These are phyloP conservation scores for Chaetoceros tenuissimus DNA, from an alignment of 108 stramenopile species.

Conservation along the genomic window DNA sequence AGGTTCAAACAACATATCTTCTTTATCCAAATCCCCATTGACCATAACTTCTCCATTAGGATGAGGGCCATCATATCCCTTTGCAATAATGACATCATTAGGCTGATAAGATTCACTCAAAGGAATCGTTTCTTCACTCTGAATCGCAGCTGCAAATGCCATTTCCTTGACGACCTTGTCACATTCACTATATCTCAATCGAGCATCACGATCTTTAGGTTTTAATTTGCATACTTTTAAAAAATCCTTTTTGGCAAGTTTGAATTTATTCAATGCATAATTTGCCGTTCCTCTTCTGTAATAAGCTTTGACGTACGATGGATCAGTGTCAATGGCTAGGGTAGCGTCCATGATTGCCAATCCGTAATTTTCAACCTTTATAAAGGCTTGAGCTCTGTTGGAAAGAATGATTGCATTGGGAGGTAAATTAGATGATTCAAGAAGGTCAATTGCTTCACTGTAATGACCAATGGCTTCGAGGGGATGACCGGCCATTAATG, in stretches of 20 bases:
- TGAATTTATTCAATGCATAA: constrained; percentile 91
- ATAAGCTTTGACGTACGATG: constrained; percentile 91
- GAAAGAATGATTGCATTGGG: constrained; percentile 78
- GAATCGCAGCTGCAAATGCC: constrained; percentile 90
- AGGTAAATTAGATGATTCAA: constrained; percentile 18
- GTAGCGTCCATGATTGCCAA: constrained; percentile 92
- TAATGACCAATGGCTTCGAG: constrained; percentile 71
- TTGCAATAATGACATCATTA: constrained; percentile 46
- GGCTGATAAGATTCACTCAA: constrained; percentile 62
- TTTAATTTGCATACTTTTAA: constrained; percentile 62
- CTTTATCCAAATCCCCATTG: constrained; percentile 39
- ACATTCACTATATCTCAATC: constrained; percentile 76
- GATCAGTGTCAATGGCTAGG: constrained; percentile 79
- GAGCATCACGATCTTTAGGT: constrained; percentile 82
- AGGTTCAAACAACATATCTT: constrained; percentile 53
- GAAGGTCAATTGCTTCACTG: constrained; percentile 57
- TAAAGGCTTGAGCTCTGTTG: constrained; percentile 91
- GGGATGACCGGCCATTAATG: constrained; percentile 56
- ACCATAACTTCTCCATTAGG: constrained; percentile 37
- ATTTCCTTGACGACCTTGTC: constrained; percentile 85
- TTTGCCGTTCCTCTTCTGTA: constrained; percentile 95
- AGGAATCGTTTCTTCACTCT: constrained; percentile 70
- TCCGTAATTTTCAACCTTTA: constrained; percentile 94
- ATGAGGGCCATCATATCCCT: constrained; percentile 85
- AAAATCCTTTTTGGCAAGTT: constrained; percentile 92